Evolutionary conservation across 2,329 filamentous ascomycete genomes (phyloP).

Genomic region (Cercospora sesami): DNA sequence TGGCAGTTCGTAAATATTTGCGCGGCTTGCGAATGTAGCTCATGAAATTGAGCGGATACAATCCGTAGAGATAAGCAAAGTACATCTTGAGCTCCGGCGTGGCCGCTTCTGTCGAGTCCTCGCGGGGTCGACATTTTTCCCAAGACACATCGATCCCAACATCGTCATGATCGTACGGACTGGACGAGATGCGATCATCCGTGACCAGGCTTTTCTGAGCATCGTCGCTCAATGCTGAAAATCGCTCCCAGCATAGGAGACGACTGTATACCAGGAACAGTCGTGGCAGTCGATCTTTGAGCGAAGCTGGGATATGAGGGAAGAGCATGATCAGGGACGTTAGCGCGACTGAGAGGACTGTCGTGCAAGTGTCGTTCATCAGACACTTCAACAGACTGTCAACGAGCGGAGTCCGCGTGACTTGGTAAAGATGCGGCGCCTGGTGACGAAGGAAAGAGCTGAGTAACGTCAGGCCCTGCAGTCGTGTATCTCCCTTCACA

Average conservation of each 20-base stretch:
- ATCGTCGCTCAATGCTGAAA: conserved; percentile 41
- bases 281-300: conserved; percentile 67
- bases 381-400: conserved; percentile 70
- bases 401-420: conserved; percentile 71
- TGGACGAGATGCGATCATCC: conserved; percentile 38
- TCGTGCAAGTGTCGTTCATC: conserved; percentile 74
- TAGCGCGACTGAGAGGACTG: conserved; percentile 71
- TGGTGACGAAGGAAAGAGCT: conserved; percentile 72
- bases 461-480: conserved; percentile 65
- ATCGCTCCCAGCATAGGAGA: conserved; percentile 73
- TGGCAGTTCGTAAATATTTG: conserved; percentile 71
- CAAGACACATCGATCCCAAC: conserved; percentile 51
- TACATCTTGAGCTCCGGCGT: conserved; percentile 71
- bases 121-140: conserved; percentile 63
- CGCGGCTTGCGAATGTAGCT: conserved; percentile 82
- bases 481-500: conserved; percentile 62
- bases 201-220: conserved; percentile 39
- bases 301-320: conserved; percentile 73
- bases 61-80: conserved; percentile 78
- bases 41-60: conserved; percentile 85
- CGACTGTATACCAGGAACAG: conserved; percentile 81
- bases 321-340: conserved; percentile 78
- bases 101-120: conserved; percentile 61
- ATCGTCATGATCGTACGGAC: conserved; percentile 45
- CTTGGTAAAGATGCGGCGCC: conserved; percentile 74